Conservation (phyloP, 768 basidiomycete species). For the Trametopsis cervina region DNA sequence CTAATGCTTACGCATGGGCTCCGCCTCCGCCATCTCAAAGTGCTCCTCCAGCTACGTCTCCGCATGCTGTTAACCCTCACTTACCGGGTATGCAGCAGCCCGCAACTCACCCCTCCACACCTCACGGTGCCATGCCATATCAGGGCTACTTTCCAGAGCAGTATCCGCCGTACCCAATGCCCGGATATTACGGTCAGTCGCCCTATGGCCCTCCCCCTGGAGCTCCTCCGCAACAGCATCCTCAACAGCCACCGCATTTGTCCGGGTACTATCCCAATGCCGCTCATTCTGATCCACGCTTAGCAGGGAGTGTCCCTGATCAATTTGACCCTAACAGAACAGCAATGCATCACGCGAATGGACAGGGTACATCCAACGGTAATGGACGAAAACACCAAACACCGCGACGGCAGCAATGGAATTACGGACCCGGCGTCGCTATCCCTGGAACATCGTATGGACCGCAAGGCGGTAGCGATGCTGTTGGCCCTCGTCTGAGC, state of each 20-base stretch:
- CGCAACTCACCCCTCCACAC: constrained; percentile 17
- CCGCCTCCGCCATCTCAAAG: constrained; percentile 18
- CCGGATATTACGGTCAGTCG: constrained; percentile 16
- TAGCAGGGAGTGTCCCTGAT: constrained; percentile 24
- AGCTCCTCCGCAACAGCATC: constrained; percentile 25
- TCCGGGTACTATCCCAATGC: constrained; percentile 2
- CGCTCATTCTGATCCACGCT: constrained; percentile 20
- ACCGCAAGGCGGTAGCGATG: constrained; percentile 27
- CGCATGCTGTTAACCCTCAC: constrained; percentile 1
- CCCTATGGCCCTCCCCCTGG: constrained; percentile 14
- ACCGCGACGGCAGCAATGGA: constrained; percentile 45
- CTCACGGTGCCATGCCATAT: constrained; percentile 12
- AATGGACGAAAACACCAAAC: constrained; percentile 24
- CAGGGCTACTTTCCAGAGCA: constrained; percentile 11
- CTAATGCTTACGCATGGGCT: constrained; percentile 29
- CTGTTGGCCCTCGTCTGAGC: constrained; percentile 61
- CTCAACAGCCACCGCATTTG: constrained; percentile 15
- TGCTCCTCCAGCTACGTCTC: constrained; percentile 11
- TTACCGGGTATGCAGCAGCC: constrained; percentile 2
- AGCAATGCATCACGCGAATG: constrained; percentile 28
- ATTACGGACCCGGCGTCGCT: constrained; percentile 58
- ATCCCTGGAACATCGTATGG: constrained; percentile 36
- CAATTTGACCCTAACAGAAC: constrained; percentile 26
- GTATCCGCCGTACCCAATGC: constrained; percentile 14
- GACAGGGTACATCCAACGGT: constrained; percentile 14